Evolutionary conservation across 2,329 filamentous ascomycete genomes (phyloP), one percentile per base, ranked within the genome.

Genomic region (Aureobasidium musti): DNA sequence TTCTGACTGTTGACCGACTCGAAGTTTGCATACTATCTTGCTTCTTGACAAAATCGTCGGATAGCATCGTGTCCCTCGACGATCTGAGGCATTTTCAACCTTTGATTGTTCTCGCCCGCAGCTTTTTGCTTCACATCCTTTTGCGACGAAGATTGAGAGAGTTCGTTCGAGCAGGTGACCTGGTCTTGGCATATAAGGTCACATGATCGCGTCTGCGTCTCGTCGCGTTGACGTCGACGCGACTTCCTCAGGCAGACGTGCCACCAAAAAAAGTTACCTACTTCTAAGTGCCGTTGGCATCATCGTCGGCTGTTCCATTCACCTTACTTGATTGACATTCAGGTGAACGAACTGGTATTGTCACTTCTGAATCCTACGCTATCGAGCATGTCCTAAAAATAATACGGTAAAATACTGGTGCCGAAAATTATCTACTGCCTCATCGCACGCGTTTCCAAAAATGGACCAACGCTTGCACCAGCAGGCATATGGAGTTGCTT

Each of bases 381-480:
- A 47, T 8, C 49, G 21, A 56, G n/a, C 53, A 56, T 61, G 41
- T 30, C 43, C 28, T 37, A 13, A 21, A 21, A 17, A 45, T 28
- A 30, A 17, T 21, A 19, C 39, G 14, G 37, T 33, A 26, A n/a
- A 39, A 19, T 7, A 26, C 43, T 28, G 33, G 10, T 57, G n/a
- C 2, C 2, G 8, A 30, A 39, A n/a, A 39, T 39, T 35, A 43
- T 6, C 13, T 37, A 57, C 23, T 3, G 21, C 37, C 37, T 28
- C 43, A 11, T 17, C 43, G 6, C 23, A 21, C 52, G 21, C 23
- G 37, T 41, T 41, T 57, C 21, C 37, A 13, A 41, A 33, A 5
- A 61, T 61, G 57, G 57, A 60, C 17, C 39, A 63, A 28, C 13
- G 21, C 21, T 17, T 63, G n/a, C 59, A 52, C 21, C 30, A 50